A percentile compares a stretch with the other conserved stretches of the same genome.
These are phyloP conservation scores for Nothomitra cinnamomea DNA, from an alignment of 2,329 filamentous ascomycete species.

Conservation along the genomic window DNA sequence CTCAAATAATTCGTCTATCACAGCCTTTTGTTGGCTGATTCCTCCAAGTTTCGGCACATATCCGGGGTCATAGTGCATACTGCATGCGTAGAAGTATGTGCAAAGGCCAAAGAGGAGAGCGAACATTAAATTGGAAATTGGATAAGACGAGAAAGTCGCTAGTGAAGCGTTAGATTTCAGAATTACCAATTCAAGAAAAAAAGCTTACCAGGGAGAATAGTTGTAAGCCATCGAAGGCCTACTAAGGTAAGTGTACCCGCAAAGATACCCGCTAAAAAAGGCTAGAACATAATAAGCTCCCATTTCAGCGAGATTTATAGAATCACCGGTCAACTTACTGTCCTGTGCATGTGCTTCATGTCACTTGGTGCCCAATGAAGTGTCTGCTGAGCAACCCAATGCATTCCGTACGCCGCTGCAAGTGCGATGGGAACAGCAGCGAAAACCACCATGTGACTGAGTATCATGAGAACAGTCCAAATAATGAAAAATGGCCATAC, in stretches of 20 bases:
- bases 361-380: constrained; percentile 71
- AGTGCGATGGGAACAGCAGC: constrained; percentile 57
- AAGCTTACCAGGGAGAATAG: constrained; percentile 51
- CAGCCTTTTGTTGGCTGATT: constrained; percentile 73
- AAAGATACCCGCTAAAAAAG: constrained; percentile 89
- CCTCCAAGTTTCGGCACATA: constrained; percentile 84
- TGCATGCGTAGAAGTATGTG: constrained; percentile 70
- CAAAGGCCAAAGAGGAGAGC: constrained; percentile 45
- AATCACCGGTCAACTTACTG: constrained; percentile 35
- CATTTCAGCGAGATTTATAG: background rate
- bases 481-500: constrained; percentile 71
- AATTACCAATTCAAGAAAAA: background rate
- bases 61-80: constrained; percentile 80
- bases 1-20: constrained; percentile 72
- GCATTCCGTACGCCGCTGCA: constrained; percentile 49
- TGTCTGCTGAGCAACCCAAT: constrained; percentile 61
- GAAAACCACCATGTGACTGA: constrained; percentile 59
- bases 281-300: constrained; percentile 31
- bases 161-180: background rate
- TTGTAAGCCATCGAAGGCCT: constrained; percentile 56
- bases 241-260: constrained; percentile 71
- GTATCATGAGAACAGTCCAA: constrained; percentile 49
- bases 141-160: constrained; percentile 25
- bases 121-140: constrained; percentile 68
- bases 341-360: constrained; percentile 81